These are phyloP conservation scores for Lantana camara DNA, from an alignment of 257 asterid species.

Conservation along the genomic window DNA sequence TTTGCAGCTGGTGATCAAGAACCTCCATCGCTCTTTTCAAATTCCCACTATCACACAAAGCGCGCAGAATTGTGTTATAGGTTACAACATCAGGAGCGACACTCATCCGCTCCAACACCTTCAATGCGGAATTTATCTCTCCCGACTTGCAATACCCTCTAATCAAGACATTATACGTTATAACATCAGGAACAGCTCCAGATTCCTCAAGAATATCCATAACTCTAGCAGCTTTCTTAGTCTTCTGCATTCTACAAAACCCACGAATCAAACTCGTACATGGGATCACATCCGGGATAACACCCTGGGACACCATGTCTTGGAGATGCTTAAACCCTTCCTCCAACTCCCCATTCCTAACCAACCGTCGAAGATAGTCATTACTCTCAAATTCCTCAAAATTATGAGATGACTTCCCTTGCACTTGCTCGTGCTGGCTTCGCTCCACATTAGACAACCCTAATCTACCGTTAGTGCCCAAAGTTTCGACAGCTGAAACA, in stretches of 20 bases:
- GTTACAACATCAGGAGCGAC: constrained; percentile 88
- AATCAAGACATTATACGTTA: constrained; percentile 80
- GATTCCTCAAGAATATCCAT: constrained; percentile 85
- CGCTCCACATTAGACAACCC: constrained; percentile 34
- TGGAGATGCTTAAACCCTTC: constrained; percentile 77
- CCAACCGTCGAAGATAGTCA: constrained; percentile 63
- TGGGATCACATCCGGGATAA: constrained; percentile 67
- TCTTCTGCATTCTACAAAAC: constrained; percentile 66
- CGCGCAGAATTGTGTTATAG: constrained; percentile 72
- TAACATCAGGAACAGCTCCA: constrained; percentile 88
- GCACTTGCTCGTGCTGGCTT: constrained; percentile 3
- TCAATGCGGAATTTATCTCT: constrained; percentile 63
- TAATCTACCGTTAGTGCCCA: constrained; percentile 49
- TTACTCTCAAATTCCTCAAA: constrained; percentile 74
- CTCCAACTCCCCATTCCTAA: constrained; percentile 68
- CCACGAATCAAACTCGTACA: constrained; percentile 85
- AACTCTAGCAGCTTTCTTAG: constrained; percentile 62
- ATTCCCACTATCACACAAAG: constrained; percentile 72
- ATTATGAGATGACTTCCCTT: constrained; percentile 33
- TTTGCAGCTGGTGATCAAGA: constrained; percentile 64
- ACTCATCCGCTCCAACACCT: constrained; percentile 67
- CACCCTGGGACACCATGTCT: constrained; percentile 68
- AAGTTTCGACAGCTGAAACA: constrained; percentile 47
- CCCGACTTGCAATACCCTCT: constrained; percentile 84
- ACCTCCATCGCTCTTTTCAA: constrained; percentile 77